Evolutionary conservation across 768 basidiomycete genomes (phyloP).

Genomic region (Lactarius evosmus): DNA sequence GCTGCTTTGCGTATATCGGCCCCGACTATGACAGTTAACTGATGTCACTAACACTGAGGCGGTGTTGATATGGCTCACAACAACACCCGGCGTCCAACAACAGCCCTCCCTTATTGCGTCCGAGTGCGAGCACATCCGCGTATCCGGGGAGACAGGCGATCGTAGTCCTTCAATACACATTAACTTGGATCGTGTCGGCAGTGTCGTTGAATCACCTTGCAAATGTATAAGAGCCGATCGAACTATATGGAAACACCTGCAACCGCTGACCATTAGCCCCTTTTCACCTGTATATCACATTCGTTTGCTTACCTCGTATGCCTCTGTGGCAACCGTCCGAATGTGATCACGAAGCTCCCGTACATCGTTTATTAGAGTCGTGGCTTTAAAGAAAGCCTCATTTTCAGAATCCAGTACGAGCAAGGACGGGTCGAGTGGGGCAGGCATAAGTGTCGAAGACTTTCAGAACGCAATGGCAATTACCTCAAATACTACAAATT

Average conservation of each 20-base stretch:
- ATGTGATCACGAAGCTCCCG: constrained; percentile 18
- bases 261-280: neutral
- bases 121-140: constrained; percentile 37
- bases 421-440: constrained; percentile 10
- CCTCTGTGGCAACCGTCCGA: constrained; percentile 11
- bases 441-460: neutral
- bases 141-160: constrained; percentile 33
- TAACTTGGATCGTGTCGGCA: neutral
- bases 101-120: constrained; percentile 36
- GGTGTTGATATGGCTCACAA: constrained; percentile 34
- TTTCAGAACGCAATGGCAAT: neutral
- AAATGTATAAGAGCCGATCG: constrained; percentile 34
- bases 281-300: neutral
- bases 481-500: no score
- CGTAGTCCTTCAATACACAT: constrained; percentile 26
- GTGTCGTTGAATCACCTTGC: constrained; percentile 23
- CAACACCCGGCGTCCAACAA: constrained; percentile 47
- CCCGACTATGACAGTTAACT: constrained; percentile 34
- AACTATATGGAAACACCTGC: constrained; percentile 35
- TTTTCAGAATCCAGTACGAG: constrained; percentile 14
- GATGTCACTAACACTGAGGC: neutral
- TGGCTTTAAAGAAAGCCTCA: constrained; percentile 13
- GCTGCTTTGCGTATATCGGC: constrained; percentile 42
- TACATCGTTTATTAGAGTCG: constrained; percentile 6
- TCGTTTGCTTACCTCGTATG: constrained; percentile 8